phyloP scores from a whole-genome alignment of 106 monocot genomes.

The Triglochin maritima region DNA sequence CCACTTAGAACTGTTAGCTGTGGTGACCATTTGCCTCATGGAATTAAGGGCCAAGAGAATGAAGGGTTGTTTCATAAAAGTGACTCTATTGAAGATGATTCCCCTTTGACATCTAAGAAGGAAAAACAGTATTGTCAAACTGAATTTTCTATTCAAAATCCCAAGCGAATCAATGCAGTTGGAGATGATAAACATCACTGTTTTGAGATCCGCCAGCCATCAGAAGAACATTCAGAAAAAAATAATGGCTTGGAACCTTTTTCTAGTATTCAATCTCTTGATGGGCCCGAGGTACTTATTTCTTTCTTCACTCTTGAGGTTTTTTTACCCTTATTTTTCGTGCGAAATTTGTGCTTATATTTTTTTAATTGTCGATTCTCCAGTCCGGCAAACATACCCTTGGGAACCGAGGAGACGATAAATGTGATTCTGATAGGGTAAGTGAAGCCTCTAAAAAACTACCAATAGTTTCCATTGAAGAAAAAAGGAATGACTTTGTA shows the following conservation, averaged over 20 bases:
- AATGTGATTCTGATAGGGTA: slow-evolving; percentile 5
- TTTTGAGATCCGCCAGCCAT: slow-evolving; percentile 41
- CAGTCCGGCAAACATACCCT: not conserved
- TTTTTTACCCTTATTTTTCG: too few relatives aligned
- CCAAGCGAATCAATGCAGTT: slow-evolving; percentile 17
- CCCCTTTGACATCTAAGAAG: not conserved
- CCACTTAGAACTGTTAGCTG: slow-evolving; percentile 34
- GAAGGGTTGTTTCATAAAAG: slow-evolving; percentile 10
- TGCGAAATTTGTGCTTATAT: too few relatives aligned
- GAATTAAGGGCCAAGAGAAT: slow-evolving; percentile 12
- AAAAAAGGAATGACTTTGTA: not conserved
- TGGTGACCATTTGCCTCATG: slow-evolving; percentile 13
- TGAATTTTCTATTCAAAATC: slow-evolving; percentile 6
- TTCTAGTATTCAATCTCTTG: slow-evolving; percentile 18
- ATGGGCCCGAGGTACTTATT: slow-evolving; percentile 29
- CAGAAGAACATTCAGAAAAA: slow-evolving; percentile 16
- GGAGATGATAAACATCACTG: slow-evolving; percentile 49
- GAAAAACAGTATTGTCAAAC: slow-evolving; percentile 1
- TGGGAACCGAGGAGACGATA: not conserved
- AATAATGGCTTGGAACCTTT: slow-evolving; percentile 35
- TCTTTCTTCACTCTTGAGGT: not conserved
- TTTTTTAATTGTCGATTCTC: too few relatives aligned
- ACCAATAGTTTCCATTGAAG: not conserved
- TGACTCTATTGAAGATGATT: slow-evolving; percentile 3
- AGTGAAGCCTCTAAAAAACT: slow-evolving; percentile 15